Base-by-base conservation (phyloP, 2,329 filamentous ascomycete species). In the Aspergillus chevalieri region DNA sequence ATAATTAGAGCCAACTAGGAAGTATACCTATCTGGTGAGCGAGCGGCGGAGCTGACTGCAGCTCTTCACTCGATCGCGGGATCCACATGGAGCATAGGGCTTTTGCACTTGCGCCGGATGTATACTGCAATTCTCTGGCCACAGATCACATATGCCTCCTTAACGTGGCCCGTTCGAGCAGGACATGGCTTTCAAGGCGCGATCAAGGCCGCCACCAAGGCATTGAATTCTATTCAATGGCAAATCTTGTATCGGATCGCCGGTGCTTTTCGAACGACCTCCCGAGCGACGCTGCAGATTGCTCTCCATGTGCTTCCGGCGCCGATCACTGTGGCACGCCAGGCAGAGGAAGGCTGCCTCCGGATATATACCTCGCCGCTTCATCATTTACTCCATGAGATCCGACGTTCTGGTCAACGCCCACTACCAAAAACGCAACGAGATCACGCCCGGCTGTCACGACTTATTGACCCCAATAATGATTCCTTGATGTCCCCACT, bases 121-220 rank as follows among this genome's bases (percentile, higher is more conserved):
- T 24, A 24, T 24, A 24, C 22, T 6, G 22, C 22, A 24, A 6
- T 8, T 2, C 22, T 24, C 22, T 24, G 63, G 9, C 57, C 55
- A 2, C 52, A 63, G 38, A 63, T 65, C 47, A 49, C 62, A 10
- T 66, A 61, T 43, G 55, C 51, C 2, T 64, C 53, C 47, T 66
- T 58, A 6, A 56, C 56, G 33, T 65, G 60, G 62, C 10, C 10
- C 14, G 7, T 33, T 10, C 30, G 9, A 14, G 30, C 4, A 2
- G 30, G 30, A 14, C 30, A 14, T 2, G 14, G 30, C 14, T 33
- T 33, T 14, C 8, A 33, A 14, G 14, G 14, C 8, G 30, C 30
- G 14, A 6, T 10, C 8, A 33, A 33, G 1, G 30, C 30, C 9
- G 30, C 30, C 8, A 33, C 9, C 3, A 39, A 17, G n/a, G 8